Percentiles rank a stretch among this genome's conserved stretches.
These are phyloP conservation scores for Zarea fungicola DNA, from an alignment of 2,329 filamentous ascomycete genomes.

Conservation along the genomic window DNA sequence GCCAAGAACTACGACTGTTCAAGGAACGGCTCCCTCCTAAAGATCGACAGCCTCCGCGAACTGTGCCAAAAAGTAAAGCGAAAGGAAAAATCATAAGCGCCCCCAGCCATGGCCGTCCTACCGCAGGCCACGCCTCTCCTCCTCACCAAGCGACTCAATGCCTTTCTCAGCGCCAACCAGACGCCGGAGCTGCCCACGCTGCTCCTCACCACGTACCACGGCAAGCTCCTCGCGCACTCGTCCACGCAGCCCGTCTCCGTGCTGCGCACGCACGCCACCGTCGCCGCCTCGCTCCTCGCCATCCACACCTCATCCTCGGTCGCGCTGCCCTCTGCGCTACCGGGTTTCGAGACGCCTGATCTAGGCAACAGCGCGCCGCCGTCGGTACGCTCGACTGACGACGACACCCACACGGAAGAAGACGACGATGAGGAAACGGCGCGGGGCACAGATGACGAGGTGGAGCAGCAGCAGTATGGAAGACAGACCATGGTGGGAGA, in stretches of 20 bases:
- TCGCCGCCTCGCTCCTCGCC: slow-evolving; percentile 57
- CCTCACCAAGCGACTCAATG: slow-evolving; percentile 59
- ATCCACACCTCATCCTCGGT: slow-evolving; percentile 46
- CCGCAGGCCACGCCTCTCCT: slow-evolving; percentile 51
- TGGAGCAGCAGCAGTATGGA: background rate
- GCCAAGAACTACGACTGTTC: too few relatives aligned
- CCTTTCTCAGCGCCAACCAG: slow-evolving; percentile 56
- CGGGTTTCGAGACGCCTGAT: slow-evolving; percentile 27
- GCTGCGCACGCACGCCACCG: slow-evolving; percentile 58
- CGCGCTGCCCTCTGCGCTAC: slow-evolving; percentile 38
- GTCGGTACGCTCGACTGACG: slow-evolving; percentile 15
- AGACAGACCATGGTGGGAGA: too few relatives aligned
- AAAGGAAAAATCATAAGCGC: background rate
- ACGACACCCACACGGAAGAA: slow-evolving; percentile 22
- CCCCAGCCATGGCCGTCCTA: slow-evolving; percentile 31
- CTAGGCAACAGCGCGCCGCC: slow-evolving; percentile 22
- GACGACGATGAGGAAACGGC: slow-evolving; percentile 17
- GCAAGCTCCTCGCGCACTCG: slow-evolving; percentile 60
- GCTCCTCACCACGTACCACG: slow-evolving; percentile 54
- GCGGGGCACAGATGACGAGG: slow-evolving; percentile 12
- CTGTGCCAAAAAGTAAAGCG: background rate
- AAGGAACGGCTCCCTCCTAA: background rate
- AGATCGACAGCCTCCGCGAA: background rate
- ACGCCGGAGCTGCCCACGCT: slow-evolving; percentile 53
- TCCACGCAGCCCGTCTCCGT: slow-evolving; percentile 49